Percentiles rank a stretch among this genome's conserved stretches.
Conservation (phyloP, 768 basidiomycete species). For the Naganishia randhawae region DNA sequence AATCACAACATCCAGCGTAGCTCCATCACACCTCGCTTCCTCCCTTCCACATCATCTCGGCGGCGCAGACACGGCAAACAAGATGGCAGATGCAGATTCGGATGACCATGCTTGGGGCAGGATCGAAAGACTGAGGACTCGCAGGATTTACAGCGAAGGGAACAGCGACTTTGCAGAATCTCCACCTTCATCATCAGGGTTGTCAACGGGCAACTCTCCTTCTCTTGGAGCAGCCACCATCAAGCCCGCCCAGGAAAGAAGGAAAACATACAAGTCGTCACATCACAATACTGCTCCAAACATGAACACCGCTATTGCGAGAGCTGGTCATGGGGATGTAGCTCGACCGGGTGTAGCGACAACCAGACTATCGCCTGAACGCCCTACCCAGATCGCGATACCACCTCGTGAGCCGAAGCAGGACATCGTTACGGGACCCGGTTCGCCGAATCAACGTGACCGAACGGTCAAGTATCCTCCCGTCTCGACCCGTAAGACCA, state of each 20-base stretch:
- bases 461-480: not conserved
- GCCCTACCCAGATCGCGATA: not conserved
- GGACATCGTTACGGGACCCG: not conserved
- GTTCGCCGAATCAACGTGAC: not conserved
- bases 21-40: not conserved
- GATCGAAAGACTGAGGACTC: slow-evolving; percentile 6
- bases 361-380: not conserved
- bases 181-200: not conserved
- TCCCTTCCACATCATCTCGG: not conserved
- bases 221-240: not conserved
- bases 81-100: not conserved
- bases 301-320: not conserved
- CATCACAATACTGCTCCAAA: not conserved
- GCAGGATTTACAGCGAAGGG: slow-evolving; percentile 9
- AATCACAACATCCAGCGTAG: not conserved
- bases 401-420: not conserved
- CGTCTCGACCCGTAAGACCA: not conserved
- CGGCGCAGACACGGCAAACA: not conserved
- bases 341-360: not conserved
- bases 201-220: not conserved
- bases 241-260: not conserved
- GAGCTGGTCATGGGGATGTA: not conserved
- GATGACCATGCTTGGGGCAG: slow-evolving; percentile 8
- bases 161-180: not conserved
- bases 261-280: not conserved